phyloP scores from a whole-genome alignment of 257 asterid species.

The Anisodus tanguticus region DNA sequence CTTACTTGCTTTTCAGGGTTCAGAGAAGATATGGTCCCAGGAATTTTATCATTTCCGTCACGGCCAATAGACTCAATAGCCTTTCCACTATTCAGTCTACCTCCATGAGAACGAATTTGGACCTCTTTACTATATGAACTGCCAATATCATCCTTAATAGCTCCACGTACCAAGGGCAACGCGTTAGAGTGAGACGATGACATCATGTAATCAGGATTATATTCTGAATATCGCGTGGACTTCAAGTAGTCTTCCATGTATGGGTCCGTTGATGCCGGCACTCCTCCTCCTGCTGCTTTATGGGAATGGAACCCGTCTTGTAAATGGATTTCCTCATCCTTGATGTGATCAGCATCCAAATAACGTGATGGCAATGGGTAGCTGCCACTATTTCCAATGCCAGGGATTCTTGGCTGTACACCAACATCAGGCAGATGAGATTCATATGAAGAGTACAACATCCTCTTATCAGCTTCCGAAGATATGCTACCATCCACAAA shows the following conservation, averaged over 20 bases:
- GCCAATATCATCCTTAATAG: slow-evolving; percentile 38
- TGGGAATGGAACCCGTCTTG: slow-evolving; percentile 41
- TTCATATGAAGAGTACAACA: slow-evolving; percentile 41
- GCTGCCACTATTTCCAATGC: slow-evolving; percentile 39
- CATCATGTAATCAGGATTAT: slow-evolving; percentile 39
- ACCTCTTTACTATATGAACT: slow-evolving; percentile 37
- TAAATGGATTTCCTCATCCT: slow-evolving; percentile 38
- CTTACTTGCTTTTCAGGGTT: slow-evolving; percentile 42
- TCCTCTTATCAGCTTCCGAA: slow-evolving; percentile 47
- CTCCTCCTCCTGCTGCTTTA: slow-evolving; percentile 39
- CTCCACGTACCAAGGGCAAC: slow-evolving; percentile 34
- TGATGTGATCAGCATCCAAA: slow-evolving; percentile 38
- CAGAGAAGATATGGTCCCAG: slow-evolving; percentile 41
- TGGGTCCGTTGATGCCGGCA: slow-evolving; percentile 28
- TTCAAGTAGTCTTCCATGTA: slow-evolving; percentile 37
- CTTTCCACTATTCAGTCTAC: slow-evolving; percentile 38
- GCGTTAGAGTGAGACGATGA: slow-evolving; percentile 47
- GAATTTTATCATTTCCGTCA: slow-evolving; percentile 44
- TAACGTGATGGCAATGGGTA: slow-evolving; percentile 39
- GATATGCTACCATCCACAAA: slow-evolving; percentile 35
- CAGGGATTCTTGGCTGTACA: slow-evolving; percentile 30
- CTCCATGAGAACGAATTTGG: slow-evolving; percentile 40
- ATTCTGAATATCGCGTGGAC: slow-evolving; percentile 38
- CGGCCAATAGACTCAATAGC: slow-evolving; percentile 40
- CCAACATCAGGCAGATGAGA: slow-evolving; percentile 41